Evolutionary conservation across 495 filamentous ascomycete genomes (phyloP), one percentile per base, ranked within the genome.

Genomic region (Parachaetomium inaequale): DNA sequence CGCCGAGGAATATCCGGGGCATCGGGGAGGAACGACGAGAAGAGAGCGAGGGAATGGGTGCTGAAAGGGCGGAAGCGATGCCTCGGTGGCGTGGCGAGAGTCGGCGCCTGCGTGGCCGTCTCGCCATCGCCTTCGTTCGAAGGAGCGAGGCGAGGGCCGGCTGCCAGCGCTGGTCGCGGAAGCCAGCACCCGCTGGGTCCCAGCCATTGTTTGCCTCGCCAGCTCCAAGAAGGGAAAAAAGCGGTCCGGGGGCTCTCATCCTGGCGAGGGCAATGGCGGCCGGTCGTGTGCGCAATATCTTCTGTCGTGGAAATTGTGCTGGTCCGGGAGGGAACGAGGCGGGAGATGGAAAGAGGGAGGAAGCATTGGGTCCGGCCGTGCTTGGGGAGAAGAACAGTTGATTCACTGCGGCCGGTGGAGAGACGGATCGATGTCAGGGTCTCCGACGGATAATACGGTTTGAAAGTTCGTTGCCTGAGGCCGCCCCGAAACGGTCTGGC

Each of bases 1-100:
- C 38, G 49, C 58, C 58, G 49, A 61, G 47, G 25, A 57, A 57
- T 57, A 57, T 46, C 38, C 55, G 55, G 26, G 3, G 21, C 12
- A 10, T 21, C 12, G 17, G 17, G 55, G 19, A 45, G 21, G 40
- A 45, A 31, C 8, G 31, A 15, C 32, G 17, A 31, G 6, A 36
- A 29, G 40, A 23, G 7, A 19, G 15, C 7, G 2, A n/a, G 2
- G 2, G 29, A 51, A 4, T 2, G 32, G 7, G 19, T 52, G 14
- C 45, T 26, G 19, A 26, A 47, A 14, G 46, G 17, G 15, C 21
- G 43, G 10, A 50, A 21, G 40, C 14, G 34, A 38, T 36, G 19
- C 31, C 31, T 53, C 29, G 17, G 36, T 53, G 50, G 6, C 32
- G 7, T 32, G 28, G n/a, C 26, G 49, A 52, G 10, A 3, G 12